Evolutionary conservation across 1,139 yeast genomes (phyloP).

Genomic region (Yamadazyma taylorii): DNA sequence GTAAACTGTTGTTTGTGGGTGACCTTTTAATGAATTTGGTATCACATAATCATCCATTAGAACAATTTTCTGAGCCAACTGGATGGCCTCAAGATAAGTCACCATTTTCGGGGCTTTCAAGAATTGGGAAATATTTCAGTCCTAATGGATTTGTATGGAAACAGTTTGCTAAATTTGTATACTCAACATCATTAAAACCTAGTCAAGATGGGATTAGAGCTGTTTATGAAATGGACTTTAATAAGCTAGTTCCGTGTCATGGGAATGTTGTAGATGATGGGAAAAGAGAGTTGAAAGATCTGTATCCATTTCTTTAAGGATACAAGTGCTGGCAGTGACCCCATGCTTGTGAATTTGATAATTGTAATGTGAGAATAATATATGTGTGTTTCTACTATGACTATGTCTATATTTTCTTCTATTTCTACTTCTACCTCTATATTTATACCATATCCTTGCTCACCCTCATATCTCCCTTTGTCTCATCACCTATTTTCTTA

Average conservation of each 20-base stretch:
- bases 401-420: no score
- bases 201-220: conserved; percentile 29
- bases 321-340: no score
- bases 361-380: no score
- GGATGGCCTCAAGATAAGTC: conserved; percentile 29
- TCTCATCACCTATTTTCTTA: no score
- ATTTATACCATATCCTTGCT: no score
- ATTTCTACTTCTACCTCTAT: no score
- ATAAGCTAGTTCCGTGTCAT: conserved; percentile 53
- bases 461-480: no score
- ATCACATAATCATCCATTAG: conserved; percentile 18
- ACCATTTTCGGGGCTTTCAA: conserved; percentile 41
- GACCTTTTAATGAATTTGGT: conserved; percentile 55
- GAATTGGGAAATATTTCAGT: conserved; percentile 32
- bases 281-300: conserved; percentile 23
- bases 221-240: conserved; percentile 44
- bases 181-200: conserved; percentile 16
- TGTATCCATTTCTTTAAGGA: not conserved
- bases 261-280: conserved; percentile 54
- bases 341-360: no score
- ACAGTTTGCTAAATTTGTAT: conserved; percentile 21
- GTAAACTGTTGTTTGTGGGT: conserved; percentile 51
- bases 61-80: conserved; percentile 44
- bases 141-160: conserved; percentile 33
- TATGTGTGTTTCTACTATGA: no score